A percentile compares a stretch with the other conserved stretches of the same genome.
These are phyloP conservation scores for Hygrocybe coccinea DNA, from an alignment of 768 basidiomycete species.

Conservation along the genomic window DNA sequence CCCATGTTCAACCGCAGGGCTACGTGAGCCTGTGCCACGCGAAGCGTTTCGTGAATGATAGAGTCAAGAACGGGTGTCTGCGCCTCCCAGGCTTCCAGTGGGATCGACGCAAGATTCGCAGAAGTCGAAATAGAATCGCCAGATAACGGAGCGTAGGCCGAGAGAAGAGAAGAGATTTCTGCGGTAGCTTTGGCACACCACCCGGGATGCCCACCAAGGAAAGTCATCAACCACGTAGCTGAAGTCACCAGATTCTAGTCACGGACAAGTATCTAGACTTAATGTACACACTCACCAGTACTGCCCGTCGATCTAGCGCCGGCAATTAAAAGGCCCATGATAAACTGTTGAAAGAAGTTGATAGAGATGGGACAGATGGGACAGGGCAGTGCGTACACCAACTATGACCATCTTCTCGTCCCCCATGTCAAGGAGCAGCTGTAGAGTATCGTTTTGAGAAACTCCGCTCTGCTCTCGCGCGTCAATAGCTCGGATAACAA, in stretches of 20 bases:
- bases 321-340: slow-evolving; percentile 76
- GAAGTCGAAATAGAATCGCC: slow-evolving; percentile 17
- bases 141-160: slow-evolving; percentile 30
- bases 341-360: slow-evolving; percentile 46
- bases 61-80: slow-evolving; percentile 67
- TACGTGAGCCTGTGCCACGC: slow-evolving; percentile 72
- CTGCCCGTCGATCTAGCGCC: slow-evolving; percentile 79
- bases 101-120: slow-evolving; percentile 49
- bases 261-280: background rate
- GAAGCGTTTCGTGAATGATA: slow-evolving; percentile 71
- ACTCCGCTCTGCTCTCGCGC: slow-evolving; percentile 54
- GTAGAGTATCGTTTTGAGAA: slow-evolving; percentile 60
- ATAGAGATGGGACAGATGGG: slow-evolving; percentile 15
- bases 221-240: slow-evolving; percentile 74
- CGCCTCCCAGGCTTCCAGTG: slow-evolving; percentile 65
- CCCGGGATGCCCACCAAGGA: slow-evolving; percentile 59
- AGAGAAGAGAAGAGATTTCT: slow-evolving; percentile 56
- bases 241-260: slow-evolving; percentile 5
- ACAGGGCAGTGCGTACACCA: slow-evolving; percentile 46
- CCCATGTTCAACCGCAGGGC: slow-evolving; percentile 80
- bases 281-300: slow-evolving; percentile 48
- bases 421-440: slow-evolving; percentile 65
- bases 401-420: slow-evolving; percentile 67
- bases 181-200: slow-evolving; percentile 58
- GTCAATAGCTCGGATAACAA: slow-evolving; percentile 53